Percentiles rank a stretch among this genome's conserved stretches.
phyloP scores from a whole-genome alignment of 2,329 filamentous ascomycete genomes.

The Nemania sp. region DNA sequence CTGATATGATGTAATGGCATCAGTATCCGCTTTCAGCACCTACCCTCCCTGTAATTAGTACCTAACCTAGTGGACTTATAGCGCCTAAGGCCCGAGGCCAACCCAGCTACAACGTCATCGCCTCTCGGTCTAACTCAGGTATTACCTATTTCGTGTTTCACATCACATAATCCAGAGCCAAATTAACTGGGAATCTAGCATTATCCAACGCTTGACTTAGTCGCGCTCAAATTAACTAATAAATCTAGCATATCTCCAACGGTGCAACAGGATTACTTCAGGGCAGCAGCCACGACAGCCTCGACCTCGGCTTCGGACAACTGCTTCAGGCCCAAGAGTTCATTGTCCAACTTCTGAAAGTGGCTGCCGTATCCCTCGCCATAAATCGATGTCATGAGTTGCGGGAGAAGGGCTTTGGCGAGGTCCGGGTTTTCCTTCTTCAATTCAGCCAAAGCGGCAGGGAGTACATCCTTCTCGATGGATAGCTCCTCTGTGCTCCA shows the following conservation, averaged over 20 bases:
- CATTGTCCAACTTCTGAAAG: conserved; percentile 42
- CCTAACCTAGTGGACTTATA: too few species aligned
- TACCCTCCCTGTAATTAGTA: too few species aligned
- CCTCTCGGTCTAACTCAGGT: too few species aligned
- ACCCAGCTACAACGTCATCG: not conserved
- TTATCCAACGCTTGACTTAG: too few species aligned
- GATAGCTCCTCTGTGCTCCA: conserved; percentile 35
- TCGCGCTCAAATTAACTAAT: too few species aligned
- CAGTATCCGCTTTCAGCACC: not conserved
- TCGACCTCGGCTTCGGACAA: conserved; percentile 41
- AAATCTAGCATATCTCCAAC: not conserved
- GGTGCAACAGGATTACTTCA: conserved; percentile 2
- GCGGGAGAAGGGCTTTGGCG: conserved; percentile 32
- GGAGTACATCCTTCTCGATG: conserved; percentile 35
- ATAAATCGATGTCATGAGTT: conserved; percentile 39
- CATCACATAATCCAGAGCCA: too few species aligned
- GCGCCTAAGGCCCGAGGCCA: too few species aligned
- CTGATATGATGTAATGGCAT: conserved; percentile 15
- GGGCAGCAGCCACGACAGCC: conserved; percentile 15
- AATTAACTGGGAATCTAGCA: too few species aligned
- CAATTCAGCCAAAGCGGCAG: conserved; percentile 37
- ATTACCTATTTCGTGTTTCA: too few species aligned
- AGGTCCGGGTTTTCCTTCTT: conserved; percentile 36
- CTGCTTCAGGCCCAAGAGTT: conserved; percentile 42
- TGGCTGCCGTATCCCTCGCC: conserved; percentile 39